Evolutionary conservation across 2,329 filamentous ascomycete genomes (phyloP).

Genomic region (Penicillium oxalicum): DNA sequence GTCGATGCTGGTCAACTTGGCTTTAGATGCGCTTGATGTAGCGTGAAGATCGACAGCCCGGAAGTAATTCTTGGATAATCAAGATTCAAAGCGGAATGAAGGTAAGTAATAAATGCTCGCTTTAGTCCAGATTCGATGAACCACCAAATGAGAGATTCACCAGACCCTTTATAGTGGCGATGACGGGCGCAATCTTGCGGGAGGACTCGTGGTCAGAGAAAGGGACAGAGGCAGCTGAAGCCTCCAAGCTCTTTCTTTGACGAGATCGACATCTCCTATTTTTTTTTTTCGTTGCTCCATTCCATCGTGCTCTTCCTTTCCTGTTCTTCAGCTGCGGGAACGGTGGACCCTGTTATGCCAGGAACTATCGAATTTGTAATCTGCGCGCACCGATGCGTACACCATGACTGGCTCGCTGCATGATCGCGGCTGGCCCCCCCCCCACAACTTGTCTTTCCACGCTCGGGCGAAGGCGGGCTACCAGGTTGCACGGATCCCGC

Average conservation of each 20-base stretch:
- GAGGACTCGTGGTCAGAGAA: too few relatives aligned
- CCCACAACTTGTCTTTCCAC: neutral
- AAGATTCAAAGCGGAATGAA: too few relatives aligned
- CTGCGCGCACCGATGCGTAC: neutral
- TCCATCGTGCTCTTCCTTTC: too few relatives aligned
- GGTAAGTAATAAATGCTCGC: too few relatives aligned
- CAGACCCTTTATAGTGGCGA: too few relatives aligned
- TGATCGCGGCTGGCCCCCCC: neutral
- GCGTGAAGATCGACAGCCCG: neutral
- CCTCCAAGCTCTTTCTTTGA: too few relatives aligned
- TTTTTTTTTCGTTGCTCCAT: constrained; percentile 6
- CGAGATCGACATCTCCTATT: neutral
- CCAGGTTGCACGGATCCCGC: too few relatives aligned
- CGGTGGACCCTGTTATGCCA: constrained; percentile 8
- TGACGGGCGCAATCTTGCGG: too few relatives aligned
- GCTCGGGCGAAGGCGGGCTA: too few relatives aligned
- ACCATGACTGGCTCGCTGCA: constrained; percentile 12
- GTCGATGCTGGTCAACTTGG: neutral
- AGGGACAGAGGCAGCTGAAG: too few relatives aligned
- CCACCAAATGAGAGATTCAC: too few relatives aligned
- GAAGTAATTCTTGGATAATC: neutral
- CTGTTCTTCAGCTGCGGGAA: constrained; percentile 4
- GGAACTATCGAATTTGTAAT: constrained; percentile 18
- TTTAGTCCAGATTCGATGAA: too few relatives aligned
- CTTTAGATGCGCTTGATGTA: neutral